Base-by-base conservation (phyloP, 2,329 filamentous ascomycete genomes). In the Truncatella angustata region DNA sequence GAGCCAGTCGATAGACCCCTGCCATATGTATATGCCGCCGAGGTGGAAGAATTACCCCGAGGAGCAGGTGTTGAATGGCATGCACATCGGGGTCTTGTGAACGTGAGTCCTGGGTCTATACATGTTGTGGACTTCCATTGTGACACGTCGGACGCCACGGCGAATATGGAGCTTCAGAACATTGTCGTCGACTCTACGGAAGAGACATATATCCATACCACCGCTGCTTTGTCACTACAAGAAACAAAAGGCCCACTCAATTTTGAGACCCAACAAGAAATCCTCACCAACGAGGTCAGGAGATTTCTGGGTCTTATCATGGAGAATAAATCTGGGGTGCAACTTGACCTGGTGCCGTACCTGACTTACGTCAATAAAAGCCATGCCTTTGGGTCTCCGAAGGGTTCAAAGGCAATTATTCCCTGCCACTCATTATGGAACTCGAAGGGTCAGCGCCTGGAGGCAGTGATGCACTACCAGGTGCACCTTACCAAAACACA, bases 1-100 rank as follows among this genome's bases (percentile, higher is more conserved):
- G 40, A 21, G 20, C 16, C 10, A 40, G 50, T 54, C 26, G 40
- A 45, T 42, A 36, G 60, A 65, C 37, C 57, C 63, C 60, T 80
- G 2, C 86, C 91, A 1, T 87, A 87, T 0, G 79, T 92, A 60
- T 87, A 94, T 64, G 80, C 87, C 0, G 86, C 85, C 1, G 85
- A 94, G 63, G 88, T 97, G 1, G 79, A 86, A 39, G 81, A 85
- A 58, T 76, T 99, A 11, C 94, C 94, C 1, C 81, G 90, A 18
- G 76, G 74, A 14, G 87, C 87, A 24, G 77, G 77, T 34, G 82
- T 97, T 10, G 94, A 99, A 73, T 99, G 93, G 92, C 87, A 90
- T 59, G 86, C 79, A 1, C 81, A 87, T 52, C 65, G 82, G 3
- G 88, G 90, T 0, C 68, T 88, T 5, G 68, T 70, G 11, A 68